A percentile compares a stretch with the other conserved stretches of the same genome.
These are phyloP conservation scores for Catharanthus roseus DNA, from an alignment of 257 asterid genomes.

Conservation along the genomic window DNA sequence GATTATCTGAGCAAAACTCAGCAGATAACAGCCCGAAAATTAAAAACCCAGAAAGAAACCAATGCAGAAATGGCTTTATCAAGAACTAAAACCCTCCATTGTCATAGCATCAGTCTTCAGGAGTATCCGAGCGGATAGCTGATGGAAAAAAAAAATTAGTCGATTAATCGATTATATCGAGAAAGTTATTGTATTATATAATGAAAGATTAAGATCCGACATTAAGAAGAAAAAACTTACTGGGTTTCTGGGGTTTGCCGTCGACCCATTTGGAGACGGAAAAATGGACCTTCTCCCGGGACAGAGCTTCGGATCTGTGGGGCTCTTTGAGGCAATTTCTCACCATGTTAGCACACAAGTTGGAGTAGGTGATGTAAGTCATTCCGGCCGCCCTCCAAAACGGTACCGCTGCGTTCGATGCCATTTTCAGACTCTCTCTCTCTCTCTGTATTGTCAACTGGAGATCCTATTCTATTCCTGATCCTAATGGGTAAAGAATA, in stretches of 20 bases:
- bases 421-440: conserved; percentile 13
- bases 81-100: not conserved
- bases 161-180: no score
- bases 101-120: conserved; percentile 22
- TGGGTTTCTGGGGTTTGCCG: conserved; percentile 3
- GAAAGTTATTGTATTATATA: not conserved
- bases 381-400: conserved; percentile 92
- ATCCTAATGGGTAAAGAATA: not conserved
- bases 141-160: not conserved
- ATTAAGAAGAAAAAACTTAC: not conserved
- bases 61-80: not conserved
- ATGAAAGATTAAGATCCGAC: not conserved
- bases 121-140: conserved; percentile 36
- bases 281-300: not conserved
- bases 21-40: not conserved
- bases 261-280: conserved; percentile 50
- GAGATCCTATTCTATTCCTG: no score
- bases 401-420: conserved; percentile 37
- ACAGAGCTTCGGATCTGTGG: conserved; percentile 52
- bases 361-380: conserved; percentile 86
- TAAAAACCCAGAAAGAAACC: not conserved
- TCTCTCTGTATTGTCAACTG: not conserved
- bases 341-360: conserved; percentile 75
- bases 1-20: not conserved
- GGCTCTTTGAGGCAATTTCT: conserved; percentile 91